Evolutionary conservation across 352 stramenopile genomes (phyloP).

Genomic region (Globisporangium okanoganense): DNA sequence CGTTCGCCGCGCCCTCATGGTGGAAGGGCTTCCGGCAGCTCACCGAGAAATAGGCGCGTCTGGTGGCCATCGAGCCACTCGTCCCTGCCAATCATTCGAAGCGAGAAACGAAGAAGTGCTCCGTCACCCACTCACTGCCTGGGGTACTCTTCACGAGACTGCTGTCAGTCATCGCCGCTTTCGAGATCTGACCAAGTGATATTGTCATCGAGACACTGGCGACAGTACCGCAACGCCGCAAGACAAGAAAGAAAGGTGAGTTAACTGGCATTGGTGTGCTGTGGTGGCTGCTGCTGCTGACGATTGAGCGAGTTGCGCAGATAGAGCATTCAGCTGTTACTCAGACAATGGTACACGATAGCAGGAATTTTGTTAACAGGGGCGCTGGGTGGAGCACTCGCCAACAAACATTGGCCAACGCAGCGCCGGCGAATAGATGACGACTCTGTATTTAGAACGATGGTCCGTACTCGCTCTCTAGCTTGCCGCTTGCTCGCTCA

Average conservation of each 20-base stretch:
- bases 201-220: neutral
- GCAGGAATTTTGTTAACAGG: constrained; percentile 1
- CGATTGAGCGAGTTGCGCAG: neutral
- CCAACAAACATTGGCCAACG: neutral
- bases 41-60: constrained; percentile 85
- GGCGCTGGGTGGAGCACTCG: neutral
- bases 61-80: neutral
- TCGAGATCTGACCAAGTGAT: neutral
- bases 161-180: neutral
- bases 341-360: neutral
- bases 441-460: neutral
- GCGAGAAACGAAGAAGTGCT: neutral
- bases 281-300: neutral
- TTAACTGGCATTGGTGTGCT: neutral
- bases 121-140: neutral
- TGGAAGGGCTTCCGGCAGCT: constrained; percentile 93
- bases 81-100: neutral
- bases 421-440: neutral
- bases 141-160: neutral
- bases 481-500: neutral
- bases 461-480: neutral
- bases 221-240: neutral
- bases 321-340: too few species aligned
- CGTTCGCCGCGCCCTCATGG: constrained; percentile 74
- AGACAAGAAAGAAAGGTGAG: neutral